phyloP scores from a whole-genome alignment of 305 asterid species.

The Plantago rigida region DNA sequence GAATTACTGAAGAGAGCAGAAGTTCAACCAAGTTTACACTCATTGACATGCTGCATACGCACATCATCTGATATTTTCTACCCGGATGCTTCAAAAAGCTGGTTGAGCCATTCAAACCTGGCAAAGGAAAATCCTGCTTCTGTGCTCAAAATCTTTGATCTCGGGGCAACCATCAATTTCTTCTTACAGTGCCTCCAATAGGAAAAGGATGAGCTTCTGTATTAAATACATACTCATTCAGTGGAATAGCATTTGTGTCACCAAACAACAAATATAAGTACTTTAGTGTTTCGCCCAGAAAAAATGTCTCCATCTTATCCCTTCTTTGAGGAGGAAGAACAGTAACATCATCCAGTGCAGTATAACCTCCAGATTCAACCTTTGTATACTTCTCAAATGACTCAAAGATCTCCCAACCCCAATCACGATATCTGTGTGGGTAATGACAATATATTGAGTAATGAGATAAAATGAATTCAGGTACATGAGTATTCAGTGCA shows the following conservation, averaged over 20 bases:
- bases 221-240: conserved; percentile 82
- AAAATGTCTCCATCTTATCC: conserved; percentile 98
- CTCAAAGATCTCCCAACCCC: conserved; percentile 95
- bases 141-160: conserved; percentile 16
- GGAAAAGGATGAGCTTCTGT: conserved; percentile 98
- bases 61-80: background rate
- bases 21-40: conserved; percentile 21
- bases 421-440: conserved; percentile 69
- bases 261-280: conserved; percentile 72
- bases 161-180: conserved; percentile 26
- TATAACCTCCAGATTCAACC: conserved; percentile 83
- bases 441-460: conserved; percentile 18
- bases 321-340: conserved; percentile 63
- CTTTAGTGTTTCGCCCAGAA: conserved; percentile 86
- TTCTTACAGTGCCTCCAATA: conserved; percentile 35
- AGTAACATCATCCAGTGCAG: conserved; percentile 84
- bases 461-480: background rate
- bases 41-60: conserved; percentile 19
- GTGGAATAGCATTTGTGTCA: conserved; percentile 46
- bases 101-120: conserved; percentile 17
- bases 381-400: conserved; percentile 80
- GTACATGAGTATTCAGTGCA: background rate
- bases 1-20: conserved; percentile 20
- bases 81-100: conserved; percentile 20
- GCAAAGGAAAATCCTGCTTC: conserved; percentile 15